A percentile compares a stretch with the other conserved stretches of the same genome.
phyloP scores from a whole-genome alignment of 305 asterid genomes.

The Striga hermonthica region DNA sequence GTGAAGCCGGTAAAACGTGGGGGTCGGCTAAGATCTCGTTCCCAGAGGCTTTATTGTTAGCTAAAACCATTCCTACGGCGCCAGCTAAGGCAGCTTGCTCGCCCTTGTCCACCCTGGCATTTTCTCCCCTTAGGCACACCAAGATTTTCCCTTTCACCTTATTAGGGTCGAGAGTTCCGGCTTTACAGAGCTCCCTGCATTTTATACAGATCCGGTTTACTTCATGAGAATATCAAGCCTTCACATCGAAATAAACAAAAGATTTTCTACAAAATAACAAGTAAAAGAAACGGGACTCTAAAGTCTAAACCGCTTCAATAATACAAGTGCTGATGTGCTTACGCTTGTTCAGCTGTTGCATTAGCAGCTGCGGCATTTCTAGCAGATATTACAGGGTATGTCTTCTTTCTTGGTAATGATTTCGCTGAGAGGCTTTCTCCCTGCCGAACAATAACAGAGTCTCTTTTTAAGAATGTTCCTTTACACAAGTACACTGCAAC shows the following conservation, averaged over 20 bases:
- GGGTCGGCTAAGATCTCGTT: conserved; percentile 85
- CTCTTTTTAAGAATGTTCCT: not conserved
- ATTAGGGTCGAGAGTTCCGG: conserved; percentile 61
- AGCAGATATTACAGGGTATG: conserved; percentile 53
- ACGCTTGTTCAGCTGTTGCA: conserved; percentile 63
- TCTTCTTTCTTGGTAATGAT: conserved; percentile 47
- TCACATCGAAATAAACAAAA: too few relatives aligned
- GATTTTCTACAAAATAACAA: too few relatives aligned
- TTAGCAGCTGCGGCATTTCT: conserved; percentile 49
- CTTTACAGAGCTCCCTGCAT: conserved; percentile 65
- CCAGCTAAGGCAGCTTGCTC: conserved; percentile 73
- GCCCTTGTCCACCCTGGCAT: conserved; percentile 86
- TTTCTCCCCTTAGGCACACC: conserved; percentile 78
- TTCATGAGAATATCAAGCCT: not conserved
- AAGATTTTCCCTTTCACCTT: conserved; percentile 78
- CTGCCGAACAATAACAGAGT: conserved; percentile 35
- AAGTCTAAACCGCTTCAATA: not conserved
- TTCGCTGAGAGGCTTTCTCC: conserved; percentile 73
- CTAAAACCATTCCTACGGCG: conserved; percentile 84
- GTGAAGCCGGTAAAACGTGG: conserved; percentile 85
- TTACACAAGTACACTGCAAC: not conserved
- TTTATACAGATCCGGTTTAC: not conserved
- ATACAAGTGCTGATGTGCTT: conserved; percentile 24
- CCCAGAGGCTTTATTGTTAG: conserved; percentile 64
- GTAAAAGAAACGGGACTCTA: not conserved